Evolutionary conservation across 2,329 filamentous ascomycete species (phyloP).

Genomic region (Curvularia lunata): DNA sequence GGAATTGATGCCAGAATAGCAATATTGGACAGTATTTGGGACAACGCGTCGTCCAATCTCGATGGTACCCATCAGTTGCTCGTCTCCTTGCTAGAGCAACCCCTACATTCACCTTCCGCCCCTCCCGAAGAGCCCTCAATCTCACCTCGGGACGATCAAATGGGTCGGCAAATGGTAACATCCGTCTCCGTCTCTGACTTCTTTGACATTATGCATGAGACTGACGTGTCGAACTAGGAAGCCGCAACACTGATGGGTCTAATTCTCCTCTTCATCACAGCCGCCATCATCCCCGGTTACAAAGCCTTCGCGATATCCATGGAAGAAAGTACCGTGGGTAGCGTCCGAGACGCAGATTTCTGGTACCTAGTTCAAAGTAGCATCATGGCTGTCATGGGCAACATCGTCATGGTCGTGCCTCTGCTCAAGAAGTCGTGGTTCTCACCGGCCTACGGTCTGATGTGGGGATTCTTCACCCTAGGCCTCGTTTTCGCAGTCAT

Average conservation of each 20-base stretch:
- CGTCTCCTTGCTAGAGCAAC: background rate
- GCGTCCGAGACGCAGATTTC: background rate
- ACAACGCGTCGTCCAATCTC: background rate
- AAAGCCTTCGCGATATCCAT: background rate
- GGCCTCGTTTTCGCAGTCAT: background rate
- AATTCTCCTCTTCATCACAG: background rate
- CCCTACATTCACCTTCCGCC: background rate
- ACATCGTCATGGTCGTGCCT: background rate
- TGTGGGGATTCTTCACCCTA: background rate
- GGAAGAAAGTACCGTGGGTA: background rate
- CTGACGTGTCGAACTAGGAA: background rate
- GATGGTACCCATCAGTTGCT: background rate
- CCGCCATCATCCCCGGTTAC: background rate
- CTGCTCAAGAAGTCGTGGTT: background rate
- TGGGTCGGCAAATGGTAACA: background rate
- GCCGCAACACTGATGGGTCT: background rate
- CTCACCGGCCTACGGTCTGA: background rate
- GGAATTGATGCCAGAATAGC: background rate
- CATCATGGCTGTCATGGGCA: conserved; percentile 3
- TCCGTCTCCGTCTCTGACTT: too few relatives aligned
- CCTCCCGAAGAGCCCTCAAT: background rate
- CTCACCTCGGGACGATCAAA: background rate
- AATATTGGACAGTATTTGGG: background rate
- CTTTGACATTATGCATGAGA: background rate
- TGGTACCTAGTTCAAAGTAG: background rate